Evolutionary conservation across 345 rosid species (phyloP).

Genomic region (Limnanthes douglasii): DNA sequence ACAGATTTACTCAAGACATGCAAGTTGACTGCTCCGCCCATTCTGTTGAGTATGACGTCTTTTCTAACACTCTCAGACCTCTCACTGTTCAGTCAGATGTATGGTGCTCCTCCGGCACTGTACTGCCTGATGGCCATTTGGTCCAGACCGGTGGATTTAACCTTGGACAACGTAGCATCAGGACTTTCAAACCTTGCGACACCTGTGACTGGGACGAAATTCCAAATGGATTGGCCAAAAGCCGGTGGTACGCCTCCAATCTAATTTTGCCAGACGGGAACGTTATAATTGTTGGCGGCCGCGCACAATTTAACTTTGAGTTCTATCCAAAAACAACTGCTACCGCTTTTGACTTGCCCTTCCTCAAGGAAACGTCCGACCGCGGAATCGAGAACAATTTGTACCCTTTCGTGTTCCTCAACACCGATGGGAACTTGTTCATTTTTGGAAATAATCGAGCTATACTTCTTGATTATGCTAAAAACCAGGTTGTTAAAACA

Average conservation of each 20-base stretch:
- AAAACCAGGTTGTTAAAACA: constrained; percentile 31
- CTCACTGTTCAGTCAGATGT: too few relatives aligned
- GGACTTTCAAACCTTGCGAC: too few relatives aligned
- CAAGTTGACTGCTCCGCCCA: constrained; percentile 15
- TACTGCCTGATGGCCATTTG: too few relatives aligned
- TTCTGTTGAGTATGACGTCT: constrained; percentile 10
- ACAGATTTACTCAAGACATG: too few relatives aligned
- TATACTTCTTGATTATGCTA: constrained; percentile 34
- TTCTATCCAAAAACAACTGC: constrained; percentile 32
- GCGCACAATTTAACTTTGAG: constrained; percentile 48
- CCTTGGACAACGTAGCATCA: too few relatives aligned
- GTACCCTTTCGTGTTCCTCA: constrained; percentile 61
- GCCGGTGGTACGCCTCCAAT: constrained; percentile 78
- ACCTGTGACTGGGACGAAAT: constrained; percentile 61
- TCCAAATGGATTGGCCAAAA: constrained; percentile 8
- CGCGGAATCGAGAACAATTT: constrained; percentile 56
- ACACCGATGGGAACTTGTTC: constrained; percentile 67
- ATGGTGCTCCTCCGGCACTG: too few relatives aligned
- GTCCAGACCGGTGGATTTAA: too few relatives aligned
- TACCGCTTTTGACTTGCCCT: constrained; percentile 19
- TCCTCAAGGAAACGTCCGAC: constrained; percentile 59
- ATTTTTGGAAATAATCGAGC: constrained; percentile 62
- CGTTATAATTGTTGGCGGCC: constrained; percentile 58
- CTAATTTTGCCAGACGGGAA: constrained; percentile 72
- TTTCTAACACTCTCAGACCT: constrained; percentile 5